A percentile compares a stretch with the other conserved stretches of the same genome.
Evolutionary conservation across 2,329 filamentous ascomycete genomes (phyloP).

Genomic region (Incumbomyces lentus): DNA sequence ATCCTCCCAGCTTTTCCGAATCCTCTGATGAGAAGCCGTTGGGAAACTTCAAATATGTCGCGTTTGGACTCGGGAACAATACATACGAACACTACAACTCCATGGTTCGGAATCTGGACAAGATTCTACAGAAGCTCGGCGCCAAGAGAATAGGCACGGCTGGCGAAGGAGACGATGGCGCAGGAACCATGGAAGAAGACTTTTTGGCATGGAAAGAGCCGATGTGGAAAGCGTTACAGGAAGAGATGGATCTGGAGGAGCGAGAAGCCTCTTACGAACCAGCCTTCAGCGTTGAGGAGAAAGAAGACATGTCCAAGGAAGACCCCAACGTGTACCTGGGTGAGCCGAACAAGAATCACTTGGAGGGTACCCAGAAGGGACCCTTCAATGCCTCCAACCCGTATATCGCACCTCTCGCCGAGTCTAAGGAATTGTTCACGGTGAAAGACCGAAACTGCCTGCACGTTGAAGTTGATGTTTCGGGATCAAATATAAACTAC

Average conservation of each 20-base stretch:
- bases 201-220: constrained; percentile 98
- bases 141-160: constrained; percentile 74
- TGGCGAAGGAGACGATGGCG: constrained; percentile 93
- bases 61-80: constrained; percentile 96
- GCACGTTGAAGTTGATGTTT: constrained; percentile 89
- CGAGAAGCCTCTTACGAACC: constrained; percentile 94
- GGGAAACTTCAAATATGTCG: constrained; percentile 77
- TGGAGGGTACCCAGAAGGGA: constrained; percentile 71
- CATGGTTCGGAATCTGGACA: constrained; percentile 88
- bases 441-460: constrained; percentile 88
- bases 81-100: constrained; percentile 99
- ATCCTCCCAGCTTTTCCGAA: constrained; percentile 70
- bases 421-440: constrained; percentile 83
- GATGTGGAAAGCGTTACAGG: constrained; percentile 82
- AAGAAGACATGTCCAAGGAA: constrained; percentile 61
- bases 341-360: constrained; percentile 92
- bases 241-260: constrained; percentile 82
- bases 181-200: constrained; percentile 99
- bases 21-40: constrained; percentile 57
- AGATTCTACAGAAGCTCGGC: constrained; percentile 69
- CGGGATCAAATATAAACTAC: constrained; percentile 80
- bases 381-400: constrained; percentile 96
- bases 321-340: constrained; percentile 81
- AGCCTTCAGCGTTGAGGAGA: constrained; percentile 71
- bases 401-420: constrained; percentile 84